These are phyloP conservation scores for Metahyphopichia silvanorum DNA, from an alignment of 805 yeast species.

Conservation along the genomic window DNA sequence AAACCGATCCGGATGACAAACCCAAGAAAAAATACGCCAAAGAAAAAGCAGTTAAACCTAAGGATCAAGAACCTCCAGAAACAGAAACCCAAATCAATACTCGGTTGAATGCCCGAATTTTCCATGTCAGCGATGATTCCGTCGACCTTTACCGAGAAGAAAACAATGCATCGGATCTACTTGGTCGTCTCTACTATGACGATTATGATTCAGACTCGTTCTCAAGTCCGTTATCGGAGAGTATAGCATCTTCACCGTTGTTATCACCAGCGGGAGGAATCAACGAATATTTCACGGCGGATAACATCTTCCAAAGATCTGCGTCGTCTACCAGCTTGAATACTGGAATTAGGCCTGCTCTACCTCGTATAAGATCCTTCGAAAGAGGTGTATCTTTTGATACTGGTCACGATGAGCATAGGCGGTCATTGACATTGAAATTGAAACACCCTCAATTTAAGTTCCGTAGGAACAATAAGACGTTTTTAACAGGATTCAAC, in stretches of 20 bases:
- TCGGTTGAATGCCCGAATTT: constrained; percentile 33
- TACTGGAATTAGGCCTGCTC: constrained; percentile 7
- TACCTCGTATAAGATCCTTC: constrained; percentile 18
- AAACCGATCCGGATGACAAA: background rate
- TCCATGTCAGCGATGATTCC: constrained; percentile 35
- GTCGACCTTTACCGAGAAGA: constrained; percentile 35
- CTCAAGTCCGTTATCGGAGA: constrained; percentile 12
- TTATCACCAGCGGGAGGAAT: constrained; percentile 11
- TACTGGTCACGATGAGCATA: constrained; percentile 28
- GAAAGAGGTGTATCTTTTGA: constrained; percentile 42
- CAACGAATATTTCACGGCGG: constrained; percentile 7
- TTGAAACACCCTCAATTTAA: constrained; percentile 41
- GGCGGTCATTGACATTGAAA: constrained; percentile 35
- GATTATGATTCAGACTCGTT: constrained; percentile 35
- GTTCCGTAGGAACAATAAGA: constrained; percentile 43
- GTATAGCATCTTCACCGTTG: constrained; percentile 10
- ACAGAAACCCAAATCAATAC: constrained; percentile 35
- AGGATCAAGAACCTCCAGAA: constrained; percentile 10
- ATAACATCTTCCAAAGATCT: constrained; percentile 4
- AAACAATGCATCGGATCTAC: constrained; percentile 35
- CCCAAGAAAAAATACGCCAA: constrained; percentile 4
- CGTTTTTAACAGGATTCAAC: constrained; percentile 38
- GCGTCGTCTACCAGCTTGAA: constrained; percentile 4
- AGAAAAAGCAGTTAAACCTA: constrained; percentile 3
- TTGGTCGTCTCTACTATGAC: constrained; percentile 42